Evolutionary conservation across 164 flowering plant genomes (phyloP), one percentile per base, ranked within the genome.

Genomic region (Piper betle): DNA sequence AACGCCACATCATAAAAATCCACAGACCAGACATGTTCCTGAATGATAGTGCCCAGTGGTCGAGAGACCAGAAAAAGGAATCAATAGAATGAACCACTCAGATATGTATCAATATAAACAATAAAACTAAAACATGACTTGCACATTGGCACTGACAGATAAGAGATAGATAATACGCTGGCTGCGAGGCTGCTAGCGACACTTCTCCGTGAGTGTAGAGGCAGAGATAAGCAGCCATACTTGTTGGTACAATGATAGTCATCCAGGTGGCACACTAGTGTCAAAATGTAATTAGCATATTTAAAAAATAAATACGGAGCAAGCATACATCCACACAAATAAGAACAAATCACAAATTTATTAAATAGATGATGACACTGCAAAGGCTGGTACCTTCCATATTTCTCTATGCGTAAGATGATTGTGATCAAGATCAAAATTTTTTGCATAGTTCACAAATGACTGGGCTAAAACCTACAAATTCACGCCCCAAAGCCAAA

Each of bases 181-280:
- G 99, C 85, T 94, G 97, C 55, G 86, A 90, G 63, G 99, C 97
- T 71, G 97, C 99, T 77, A 84, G 76, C 9, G 91, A 80, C 53
- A 91, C 97, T 85, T 91, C 96, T 76, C 97, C 97, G 63, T 86
- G 93, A 63, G 99, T 91, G 74, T 94, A 94, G 55, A 91, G 91
- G 74, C 87, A 91, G 48, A 94, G 86, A 76, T 88, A 94, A 4
- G 93, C 72, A 1, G 97, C 87, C 99, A 91, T 94, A 78, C 99
- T 94, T 33, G 96, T 88, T 43, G 96, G 96, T 9, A 91, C 96
- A 70, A 91, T 61, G 52, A 85, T 82, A 53, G 93, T 88, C 97
- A 94, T 91, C 99, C 99, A 94, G 37, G 82, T 88, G 37, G 97
- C 97, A 72, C 91, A 78, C 99, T 91, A 88, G 6, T 0, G n/a